Percentiles rank a stretch among this genome's conserved stretches.
Conservation (phyloP, 495 filamentous ascomycete species). For the Darksidea phi region DNA sequence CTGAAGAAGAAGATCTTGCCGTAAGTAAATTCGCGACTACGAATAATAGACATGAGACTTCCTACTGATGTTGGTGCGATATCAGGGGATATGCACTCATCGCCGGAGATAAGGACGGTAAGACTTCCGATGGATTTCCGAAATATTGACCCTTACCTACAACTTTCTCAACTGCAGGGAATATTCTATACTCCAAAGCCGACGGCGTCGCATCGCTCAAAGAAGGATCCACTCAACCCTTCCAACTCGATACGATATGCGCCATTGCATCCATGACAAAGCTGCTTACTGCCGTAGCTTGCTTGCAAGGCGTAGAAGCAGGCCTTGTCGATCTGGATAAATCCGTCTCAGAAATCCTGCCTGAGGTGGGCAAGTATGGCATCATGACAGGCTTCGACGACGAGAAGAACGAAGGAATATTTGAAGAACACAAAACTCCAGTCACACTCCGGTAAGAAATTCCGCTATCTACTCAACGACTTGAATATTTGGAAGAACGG, state of each 20-base stretch:
- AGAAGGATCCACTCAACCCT: not conserved
- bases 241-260: conserved; percentile 2
- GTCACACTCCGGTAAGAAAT: conserved; percentile 31
- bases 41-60: no score
- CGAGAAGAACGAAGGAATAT: conserved; percentile 10
- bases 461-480: no score
- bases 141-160: no score
- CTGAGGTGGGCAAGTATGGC: conserved; percentile 31
- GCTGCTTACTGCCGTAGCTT: conserved; percentile 20
- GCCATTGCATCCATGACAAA: conserved; percentile 27
- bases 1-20: no score
- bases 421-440: conserved; percentile 2
- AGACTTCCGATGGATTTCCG: no score
- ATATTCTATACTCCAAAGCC: not conserved
- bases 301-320: conserved; percentile 17
- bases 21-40: no score
- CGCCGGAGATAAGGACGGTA: no score
- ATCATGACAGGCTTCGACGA: conserved; percentile 38
- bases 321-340: conserved; percentile 18
- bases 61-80: no score
- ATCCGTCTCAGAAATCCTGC: conserved; percentile 18
- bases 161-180: no score
- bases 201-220: not conserved
- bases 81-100: no score
- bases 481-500: no score